These are phyloP conservation scores for Fusarium buharicum DNA, from an alignment of 2,329 filamentous ascomycete species.

Conservation along the genomic window DNA sequence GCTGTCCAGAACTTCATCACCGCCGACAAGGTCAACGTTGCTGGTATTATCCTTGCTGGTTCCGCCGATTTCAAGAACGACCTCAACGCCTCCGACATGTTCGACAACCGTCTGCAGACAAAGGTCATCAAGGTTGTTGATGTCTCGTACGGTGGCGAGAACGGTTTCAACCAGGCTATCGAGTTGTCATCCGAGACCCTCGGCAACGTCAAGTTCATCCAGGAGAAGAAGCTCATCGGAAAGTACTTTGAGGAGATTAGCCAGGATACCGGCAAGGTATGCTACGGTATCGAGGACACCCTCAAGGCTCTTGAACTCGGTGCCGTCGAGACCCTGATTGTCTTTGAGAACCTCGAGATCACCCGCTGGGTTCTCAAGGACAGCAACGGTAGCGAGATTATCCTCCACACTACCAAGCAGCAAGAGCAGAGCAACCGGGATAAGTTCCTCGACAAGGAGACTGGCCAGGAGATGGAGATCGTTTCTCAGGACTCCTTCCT, in stretches of 20 bases:
- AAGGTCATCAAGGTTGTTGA: conserved; percentile 99
- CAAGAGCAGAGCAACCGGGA: conserved; percentile 77
- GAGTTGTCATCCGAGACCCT: conserved; percentile 94
- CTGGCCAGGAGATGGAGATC: conserved; percentile 97
- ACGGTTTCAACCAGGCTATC: conserved; percentile 99
- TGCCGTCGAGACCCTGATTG: conserved; percentile 92
- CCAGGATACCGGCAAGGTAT: conserved; percentile 95
- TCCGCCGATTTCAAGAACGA: conserved; percentile 99
- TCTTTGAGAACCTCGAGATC: conserved; percentile 97
- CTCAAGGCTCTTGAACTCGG: conserved; percentile 96
- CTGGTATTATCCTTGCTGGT: conserved; percentile 92
- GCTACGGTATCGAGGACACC: conserved; percentile 98
- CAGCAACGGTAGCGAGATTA: conserved; percentile 74
- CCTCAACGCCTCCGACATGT: conserved; percentile 96
- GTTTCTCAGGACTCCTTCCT: conserved; percentile 89
- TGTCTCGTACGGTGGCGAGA: conserved; percentile 98
- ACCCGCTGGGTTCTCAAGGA: conserved; percentile 91
- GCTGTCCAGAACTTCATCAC: conserved; percentile 99
- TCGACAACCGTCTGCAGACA: conserved; percentile 86
- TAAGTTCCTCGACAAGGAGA: conserved; percentile 94
- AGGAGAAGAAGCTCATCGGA: conserved; percentile 99
- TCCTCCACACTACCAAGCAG: conserved; percentile 88
- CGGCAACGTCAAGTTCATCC: conserved; percentile 99
- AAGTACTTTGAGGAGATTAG: conserved; percentile 99
- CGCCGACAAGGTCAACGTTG: conserved; percentile 97